phyloP scores from a whole-genome alignment of 371 early-diverging fungal genomes.

The Mucor plumbeus region DNA sequence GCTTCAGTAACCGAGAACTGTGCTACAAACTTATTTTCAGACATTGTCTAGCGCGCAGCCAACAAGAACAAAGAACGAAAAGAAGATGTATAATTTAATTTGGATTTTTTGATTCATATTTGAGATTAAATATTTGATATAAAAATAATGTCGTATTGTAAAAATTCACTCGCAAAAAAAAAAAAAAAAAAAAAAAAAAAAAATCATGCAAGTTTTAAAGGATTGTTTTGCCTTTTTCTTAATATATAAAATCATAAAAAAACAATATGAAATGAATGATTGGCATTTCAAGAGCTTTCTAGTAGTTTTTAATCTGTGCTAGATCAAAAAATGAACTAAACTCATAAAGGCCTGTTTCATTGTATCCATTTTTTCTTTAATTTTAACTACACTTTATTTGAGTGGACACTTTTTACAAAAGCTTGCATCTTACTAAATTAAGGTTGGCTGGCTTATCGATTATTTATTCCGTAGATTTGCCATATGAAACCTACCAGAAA shows the following conservation, averaged over 20 bases:
- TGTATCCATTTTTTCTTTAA: not conserved
- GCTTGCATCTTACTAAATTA: not conserved
- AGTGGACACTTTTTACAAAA: not conserved
- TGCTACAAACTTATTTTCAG: constrained; percentile 23
- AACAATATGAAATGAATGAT: not conserved
- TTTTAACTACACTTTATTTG: not conserved
- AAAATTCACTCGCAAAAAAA: not conserved
- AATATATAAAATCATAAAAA: not conserved
- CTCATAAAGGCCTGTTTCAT: too few species aligned
- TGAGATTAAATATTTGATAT: not conserved
- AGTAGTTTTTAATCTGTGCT: too few species aligned
- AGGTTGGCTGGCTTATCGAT: constrained; percentile 3
- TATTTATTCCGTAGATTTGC: not conserved
- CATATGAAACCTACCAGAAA: not conserved
- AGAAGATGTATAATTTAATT: not conserved
- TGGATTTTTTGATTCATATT: not conserved
- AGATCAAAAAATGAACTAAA: too few species aligned
- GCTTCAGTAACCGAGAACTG: constrained; percentile 49
- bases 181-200: too few species aligned
- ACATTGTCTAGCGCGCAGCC: not conserved
- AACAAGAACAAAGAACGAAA: constrained; percentile 9
- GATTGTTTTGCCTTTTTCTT: not conserved
- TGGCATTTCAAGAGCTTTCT: too few species aligned
- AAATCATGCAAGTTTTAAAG: not conserved
- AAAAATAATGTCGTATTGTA: not conserved